Percentiles rank a stretch among this genome's conserved stretches.
phyloP scores from a whole-genome alignment of 2,329 filamentous ascomycete species.

The Colletotrichum sp. region DNA sequence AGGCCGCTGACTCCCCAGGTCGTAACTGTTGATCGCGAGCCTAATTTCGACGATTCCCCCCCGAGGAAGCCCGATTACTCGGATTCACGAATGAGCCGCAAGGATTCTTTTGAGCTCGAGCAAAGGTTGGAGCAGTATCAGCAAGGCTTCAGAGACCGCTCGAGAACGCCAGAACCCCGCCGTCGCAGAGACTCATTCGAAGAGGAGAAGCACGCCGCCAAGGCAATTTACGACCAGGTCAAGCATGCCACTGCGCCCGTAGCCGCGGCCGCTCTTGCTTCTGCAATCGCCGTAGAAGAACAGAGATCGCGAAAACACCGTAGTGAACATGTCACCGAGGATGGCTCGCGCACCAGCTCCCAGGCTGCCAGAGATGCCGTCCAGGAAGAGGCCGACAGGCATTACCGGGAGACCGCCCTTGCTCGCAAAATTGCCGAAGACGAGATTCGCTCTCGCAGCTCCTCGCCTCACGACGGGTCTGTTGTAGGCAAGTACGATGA shows the following conservation, averaged over 20 bases:
- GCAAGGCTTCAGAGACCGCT: slow-evolving; percentile 23
- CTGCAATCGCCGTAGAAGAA: slow-evolving; percentile 49
- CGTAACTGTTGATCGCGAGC: slow-evolving; percentile 58
- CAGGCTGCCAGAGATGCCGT: slow-evolving; percentile 44
- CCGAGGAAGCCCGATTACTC: slow-evolving; percentile 25
- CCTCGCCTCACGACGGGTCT: slow-evolving; percentile 54
- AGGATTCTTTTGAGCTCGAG: slow-evolving; percentile 53
- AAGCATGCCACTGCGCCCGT: slow-evolving; percentile 54
- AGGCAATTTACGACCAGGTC: slow-evolving; percentile 47
- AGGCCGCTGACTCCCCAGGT: slow-evolving; percentile 54
- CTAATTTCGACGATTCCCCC: slow-evolving; percentile 48
- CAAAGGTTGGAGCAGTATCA: slow-evolving; percentile 31
- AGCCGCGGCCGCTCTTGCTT: slow-evolving; percentile 49
- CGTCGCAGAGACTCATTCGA: slow-evolving; percentile 25
- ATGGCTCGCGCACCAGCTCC: slow-evolving; percentile 36
- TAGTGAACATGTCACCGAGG: slow-evolving; percentile 34
- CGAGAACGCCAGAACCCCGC: slow-evolving; percentile 24
- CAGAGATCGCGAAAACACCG: slow-evolving; percentile 36
- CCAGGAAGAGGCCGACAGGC: slow-evolving; percentile 61
- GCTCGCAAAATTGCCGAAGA: slow-evolving; percentile 59
- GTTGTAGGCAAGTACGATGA: slow-evolving; percentile 58
- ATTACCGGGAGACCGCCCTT: slow-evolving; percentile 59
- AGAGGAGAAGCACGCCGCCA: slow-evolving; percentile 48
- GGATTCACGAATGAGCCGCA: slow-evolving; percentile 49
- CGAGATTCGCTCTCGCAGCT: slow-evolving; percentile 56